These are phyloP conservation scores for Pythium periplocum DNA, from an alignment of 352 stramenopile genomes.

Conservation along the genomic window DNA sequence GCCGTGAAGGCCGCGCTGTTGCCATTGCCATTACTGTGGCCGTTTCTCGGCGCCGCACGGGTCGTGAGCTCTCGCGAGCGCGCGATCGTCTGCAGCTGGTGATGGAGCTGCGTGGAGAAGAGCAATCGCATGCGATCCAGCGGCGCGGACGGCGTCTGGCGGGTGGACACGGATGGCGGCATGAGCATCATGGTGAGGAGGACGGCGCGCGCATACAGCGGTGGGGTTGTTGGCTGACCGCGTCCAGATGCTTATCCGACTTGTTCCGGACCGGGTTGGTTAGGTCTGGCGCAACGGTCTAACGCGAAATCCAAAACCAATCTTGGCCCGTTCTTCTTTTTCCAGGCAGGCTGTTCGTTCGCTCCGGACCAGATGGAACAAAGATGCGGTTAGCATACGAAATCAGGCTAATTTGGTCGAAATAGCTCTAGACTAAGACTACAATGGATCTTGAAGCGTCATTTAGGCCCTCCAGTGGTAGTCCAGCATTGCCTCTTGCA, in stretches of 20 bases:
- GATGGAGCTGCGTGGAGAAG: constrained; percentile 71
- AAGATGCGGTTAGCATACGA: no score
- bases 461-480: no score
- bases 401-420: no score
- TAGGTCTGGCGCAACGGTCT: no score
- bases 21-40: constrained; percentile 25
- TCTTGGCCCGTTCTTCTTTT: no score
- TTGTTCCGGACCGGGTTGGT: neutral
- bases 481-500: constrained; percentile 25
- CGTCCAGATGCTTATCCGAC: neutral
- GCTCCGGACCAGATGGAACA: no score
- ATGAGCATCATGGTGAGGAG: constrained; percentile 9
- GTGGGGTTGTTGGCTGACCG: neutral
- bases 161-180: constrained; percentile 24
- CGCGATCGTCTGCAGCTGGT: constrained; percentile 63
- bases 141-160: neutral
- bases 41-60: constrained; percentile 28
- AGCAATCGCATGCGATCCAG: constrained; percentile 26
- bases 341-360: no score
- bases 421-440: no score
- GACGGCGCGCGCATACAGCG: neutral
- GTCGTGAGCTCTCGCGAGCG: constrained; percentile 49
- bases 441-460: no score
- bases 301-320: no score
- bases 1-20: constrained; percentile 8